Evolutionary conservation across 176 grass and related monocot species (phyloP), one percentile per base, ranked within the genome.

Genomic region (Oropetium thomaeum): DNA sequence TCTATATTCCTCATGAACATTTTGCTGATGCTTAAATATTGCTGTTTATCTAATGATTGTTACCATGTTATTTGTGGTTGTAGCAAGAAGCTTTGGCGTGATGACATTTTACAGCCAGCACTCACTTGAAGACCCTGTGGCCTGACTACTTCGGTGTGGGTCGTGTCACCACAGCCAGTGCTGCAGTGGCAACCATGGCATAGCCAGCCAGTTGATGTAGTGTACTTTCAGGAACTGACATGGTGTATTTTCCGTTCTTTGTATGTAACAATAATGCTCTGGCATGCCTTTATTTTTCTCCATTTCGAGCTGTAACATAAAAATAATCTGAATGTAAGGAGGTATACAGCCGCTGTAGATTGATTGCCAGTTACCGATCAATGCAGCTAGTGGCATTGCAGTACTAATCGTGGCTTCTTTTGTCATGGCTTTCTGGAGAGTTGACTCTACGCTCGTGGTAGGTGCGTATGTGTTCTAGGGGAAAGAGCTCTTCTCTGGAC

Each of bases 101-200:
- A 82, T 65, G 48, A 71, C 57, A 43, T 54, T 70, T 10, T 25
- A 40, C 40, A 72, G 38, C 30, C 31, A 59, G 49, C 79, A 87
- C 49, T 51, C 73, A 31, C 67, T 39, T 0, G 43, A 77, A 71
- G 79, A 32, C 23, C 66, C 67, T 81, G 84, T 82, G 73, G 70
- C 77, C 53, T n/a, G 34, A 81, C 77, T 86, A 75, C 83, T 81
- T 86, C 62, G 43, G 35, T 80, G 70, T 80, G 83, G 83, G 39
- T 62, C 69, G 58, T 42, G 10, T 45, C 27, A 65, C 54, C 52
- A 59, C 62, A 74, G 69, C 69, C 62, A 68, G 83, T n/a, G 43
- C 54, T 41, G 41, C 43, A 54, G 16, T 43, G 60, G 58, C 26
- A 42, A 10, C 48, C 48, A 59, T 81, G 78, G 64, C 71, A 61